Evolutionary conservation across 257 asterid species (phyloP).

Genomic region (Penstemon davidsonii): DNA sequence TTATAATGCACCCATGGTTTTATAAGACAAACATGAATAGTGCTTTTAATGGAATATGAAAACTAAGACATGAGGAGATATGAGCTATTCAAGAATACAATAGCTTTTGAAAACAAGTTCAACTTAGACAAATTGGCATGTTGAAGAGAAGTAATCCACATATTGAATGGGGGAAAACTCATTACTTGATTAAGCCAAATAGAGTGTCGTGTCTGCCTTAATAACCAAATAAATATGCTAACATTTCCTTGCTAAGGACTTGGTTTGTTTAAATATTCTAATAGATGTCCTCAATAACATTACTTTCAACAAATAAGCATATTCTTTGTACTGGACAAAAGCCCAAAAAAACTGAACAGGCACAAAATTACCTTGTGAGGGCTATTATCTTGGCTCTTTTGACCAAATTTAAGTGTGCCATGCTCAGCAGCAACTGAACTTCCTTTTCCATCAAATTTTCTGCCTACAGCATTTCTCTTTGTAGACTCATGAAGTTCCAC

Average conservation of each 20-base stretch:
- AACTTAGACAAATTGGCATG: constrained; percentile 3
- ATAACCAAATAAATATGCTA: not conserved
- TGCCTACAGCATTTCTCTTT: constrained; percentile 37
- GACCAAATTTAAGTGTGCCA: constrained; percentile 52
- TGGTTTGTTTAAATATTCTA: not conserved
- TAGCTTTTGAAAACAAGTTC: not conserved
- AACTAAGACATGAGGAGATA: not conserved
- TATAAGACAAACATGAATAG: not conserved
- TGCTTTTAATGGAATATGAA: not conserved
- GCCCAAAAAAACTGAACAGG: constrained; percentile 19
- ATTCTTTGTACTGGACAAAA: not conserved
- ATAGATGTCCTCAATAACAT: constrained; percentile 1
- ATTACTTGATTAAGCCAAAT: not conserved
- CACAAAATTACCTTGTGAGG: constrained; percentile 60
- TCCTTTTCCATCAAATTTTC: constrained; percentile 55
- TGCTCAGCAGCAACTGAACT: constrained; percentile 46
- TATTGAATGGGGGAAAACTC: not conserved
- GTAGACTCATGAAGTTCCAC: constrained; percentile 49
- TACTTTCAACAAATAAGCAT: not conserved
- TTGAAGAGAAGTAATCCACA: not conserved
- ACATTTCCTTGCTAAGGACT: not conserved
- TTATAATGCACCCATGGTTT: not conserved
- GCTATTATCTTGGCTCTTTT: constrained; percentile 51
- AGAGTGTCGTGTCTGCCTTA: not conserved
- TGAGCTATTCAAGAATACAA: too few species aligned